phyloP scores from a whole-genome alignment of 2,329 filamentous ascomycete species.

The Colletotrichum cuscutae region DNA sequence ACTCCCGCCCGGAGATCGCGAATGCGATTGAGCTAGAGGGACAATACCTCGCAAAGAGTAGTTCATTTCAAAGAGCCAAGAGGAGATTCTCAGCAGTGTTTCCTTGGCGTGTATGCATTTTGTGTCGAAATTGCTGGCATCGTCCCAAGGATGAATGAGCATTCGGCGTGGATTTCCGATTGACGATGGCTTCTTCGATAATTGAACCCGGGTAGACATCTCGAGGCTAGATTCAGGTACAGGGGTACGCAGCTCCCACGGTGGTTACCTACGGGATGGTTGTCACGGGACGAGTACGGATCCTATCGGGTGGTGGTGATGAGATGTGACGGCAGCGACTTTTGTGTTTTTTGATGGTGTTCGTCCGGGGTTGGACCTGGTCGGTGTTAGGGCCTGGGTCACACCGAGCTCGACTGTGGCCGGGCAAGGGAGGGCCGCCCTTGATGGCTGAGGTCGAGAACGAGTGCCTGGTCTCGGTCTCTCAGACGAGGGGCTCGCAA shows the following conservation, averaged over 20 bases:
- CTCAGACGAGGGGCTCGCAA: background rate
- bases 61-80: background rate
- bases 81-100: background rate
- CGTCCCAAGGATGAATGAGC: background rate
- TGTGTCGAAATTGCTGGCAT: background rate
- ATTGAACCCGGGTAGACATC: background rate
- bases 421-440: constrained; percentile 7
- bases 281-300: constrained; percentile 21
- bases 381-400: background rate
- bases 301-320: background rate
- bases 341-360: constrained; percentile 11
- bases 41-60: background rate
- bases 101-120: background rate
- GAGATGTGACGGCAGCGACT: constrained; percentile 22
- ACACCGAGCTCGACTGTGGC: background rate
- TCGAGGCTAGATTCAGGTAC: constrained; percentile 13
- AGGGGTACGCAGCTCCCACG: constrained; percentile 5
- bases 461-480: background rate
- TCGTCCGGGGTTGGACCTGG: constrained; percentile 11
- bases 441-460: background rate
- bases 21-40: constrained; percentile 11
- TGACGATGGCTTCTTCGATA: background rate
- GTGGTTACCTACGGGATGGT: background rate
- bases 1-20: constrained; percentile 5
- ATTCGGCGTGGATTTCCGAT: background rate